Evolutionary conservation across 2,329 filamentous ascomycete species (phyloP).

Genomic region (Leptographium flavum): DNA sequence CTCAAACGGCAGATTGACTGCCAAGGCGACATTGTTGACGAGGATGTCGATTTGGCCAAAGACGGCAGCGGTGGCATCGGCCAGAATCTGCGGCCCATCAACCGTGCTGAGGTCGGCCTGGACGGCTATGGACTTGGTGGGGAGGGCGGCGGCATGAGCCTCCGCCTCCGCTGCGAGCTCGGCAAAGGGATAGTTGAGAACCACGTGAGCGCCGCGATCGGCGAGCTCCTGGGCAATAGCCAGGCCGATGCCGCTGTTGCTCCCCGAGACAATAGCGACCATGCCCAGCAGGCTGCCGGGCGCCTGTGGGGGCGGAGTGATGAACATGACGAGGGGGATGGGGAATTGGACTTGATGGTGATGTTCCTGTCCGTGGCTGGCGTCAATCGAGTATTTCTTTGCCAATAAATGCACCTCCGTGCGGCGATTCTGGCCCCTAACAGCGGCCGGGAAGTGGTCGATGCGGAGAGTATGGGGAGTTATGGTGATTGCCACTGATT

Average conservation of each 20-base stretch:
- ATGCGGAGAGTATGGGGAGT: neutral
- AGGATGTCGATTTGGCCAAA: constrained; percentile 7
- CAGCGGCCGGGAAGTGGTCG: neutral
- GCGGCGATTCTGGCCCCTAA: too few species aligned
- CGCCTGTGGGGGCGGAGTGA: neutral
- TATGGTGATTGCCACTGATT: neutral
- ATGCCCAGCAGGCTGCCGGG: constrained; percentile 20
- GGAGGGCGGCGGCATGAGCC: constrained; percentile 15
- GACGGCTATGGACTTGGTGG: constrained; percentile 21
- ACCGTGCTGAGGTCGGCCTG: constrained; percentile 26
- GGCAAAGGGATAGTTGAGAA: constrained; percentile 32
- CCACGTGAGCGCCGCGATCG: constrained; percentile 28
- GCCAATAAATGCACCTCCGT: too few species aligned
- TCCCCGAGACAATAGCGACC: constrained; percentile 35
- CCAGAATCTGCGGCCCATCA: constrained; percentile 20
- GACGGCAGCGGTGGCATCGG: constrained; percentile 18
- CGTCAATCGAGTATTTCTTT: too few species aligned
- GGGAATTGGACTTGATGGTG: too few species aligned
- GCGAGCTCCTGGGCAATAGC: constrained; percentile 29
- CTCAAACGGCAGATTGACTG: constrained; percentile 19
- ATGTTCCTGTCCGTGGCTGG: too few species aligned
- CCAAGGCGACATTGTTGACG: constrained; percentile 15
- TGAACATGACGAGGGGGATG: too few species aligned
- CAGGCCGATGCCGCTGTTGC: constrained; percentile 28
- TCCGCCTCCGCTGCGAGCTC: constrained; percentile 17